Conservation (phyloP, 208 protist species). For the Strigomonas galati region DNA sequence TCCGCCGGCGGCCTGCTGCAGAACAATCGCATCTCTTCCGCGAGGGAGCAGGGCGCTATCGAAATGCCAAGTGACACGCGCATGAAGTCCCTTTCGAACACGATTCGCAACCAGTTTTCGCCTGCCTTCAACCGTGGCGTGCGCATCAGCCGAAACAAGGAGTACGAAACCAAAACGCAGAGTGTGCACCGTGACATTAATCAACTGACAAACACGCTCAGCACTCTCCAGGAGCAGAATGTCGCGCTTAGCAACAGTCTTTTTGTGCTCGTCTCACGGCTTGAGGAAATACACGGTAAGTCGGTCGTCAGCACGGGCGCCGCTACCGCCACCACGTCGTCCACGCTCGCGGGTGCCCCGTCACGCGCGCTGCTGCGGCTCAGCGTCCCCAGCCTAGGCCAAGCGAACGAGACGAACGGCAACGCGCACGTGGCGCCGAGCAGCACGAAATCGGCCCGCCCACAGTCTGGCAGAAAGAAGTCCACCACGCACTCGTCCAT, state of each 20-base stretch:
- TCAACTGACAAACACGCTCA: background rate
- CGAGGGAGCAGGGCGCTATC: constrained; percentile 52
- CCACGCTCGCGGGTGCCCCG: constrained; percentile 12
- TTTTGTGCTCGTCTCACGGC: background rate
- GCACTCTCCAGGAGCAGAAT: background rate
- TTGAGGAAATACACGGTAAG: background rate
- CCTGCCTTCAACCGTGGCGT: constrained; percentile 67
- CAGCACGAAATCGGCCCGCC: background rate
- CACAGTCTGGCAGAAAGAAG: background rate
- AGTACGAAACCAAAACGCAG: constrained; percentile 29
- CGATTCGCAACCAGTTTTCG: constrained; percentile 86
- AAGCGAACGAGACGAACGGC: background rate
- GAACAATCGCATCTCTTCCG: constrained; percentile 68
- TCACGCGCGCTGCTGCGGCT: constrained; percentile 16
- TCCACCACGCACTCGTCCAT: background rate
- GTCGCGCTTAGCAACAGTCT: background rate
- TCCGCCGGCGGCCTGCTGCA: constrained; percentile 51
- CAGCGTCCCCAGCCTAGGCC: background rate
- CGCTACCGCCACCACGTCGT: background rate
- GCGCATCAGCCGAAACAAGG: constrained; percentile 44
- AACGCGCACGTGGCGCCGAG: background rate
- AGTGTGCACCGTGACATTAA: background rate
- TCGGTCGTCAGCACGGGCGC: background rate
- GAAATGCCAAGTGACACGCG: constrained; percentile 48
- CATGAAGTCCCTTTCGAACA: constrained; percentile 57